Evolutionary conservation across 345 rosid genomes (phyloP).

Genomic region (Murraya paniculata): DNA sequence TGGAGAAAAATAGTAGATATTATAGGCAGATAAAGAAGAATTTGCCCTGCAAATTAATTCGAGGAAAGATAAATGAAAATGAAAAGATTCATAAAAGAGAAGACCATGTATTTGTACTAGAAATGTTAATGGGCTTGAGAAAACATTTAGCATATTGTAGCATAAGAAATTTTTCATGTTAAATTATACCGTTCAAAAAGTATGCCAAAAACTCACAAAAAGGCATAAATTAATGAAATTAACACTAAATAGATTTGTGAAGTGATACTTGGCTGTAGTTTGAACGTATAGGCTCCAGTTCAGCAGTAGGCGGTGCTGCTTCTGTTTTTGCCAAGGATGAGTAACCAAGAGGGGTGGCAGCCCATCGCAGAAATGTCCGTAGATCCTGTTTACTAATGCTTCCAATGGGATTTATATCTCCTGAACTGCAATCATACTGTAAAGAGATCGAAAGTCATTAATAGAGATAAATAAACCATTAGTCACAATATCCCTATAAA

Average conservation of each 20-base stretch:
- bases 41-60: no score
- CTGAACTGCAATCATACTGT: constrained; percentile 97
- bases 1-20: neutral
- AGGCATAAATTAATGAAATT: neutral
- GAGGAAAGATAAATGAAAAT: no score
- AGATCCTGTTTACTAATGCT: constrained; percentile 90
- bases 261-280: constrained; percentile 73
- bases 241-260: neutral
- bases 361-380: constrained; percentile 81
- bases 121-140: neutral
- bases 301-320: constrained; percentile 99
- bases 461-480: neutral
- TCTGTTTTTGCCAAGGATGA: constrained; percentile 83
- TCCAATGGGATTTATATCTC: constrained; percentile 96
- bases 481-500: neutral
- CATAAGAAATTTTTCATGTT: neutral
- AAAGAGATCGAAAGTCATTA: constrained; percentile 12
- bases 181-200: neutral
- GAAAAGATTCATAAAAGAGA: neutral
- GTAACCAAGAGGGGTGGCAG: constrained; percentile 82
- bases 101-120: neutral
- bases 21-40: no score
- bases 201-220: neutral
- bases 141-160: neutral
- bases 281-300: constrained; percentile 91